Conservation (phyloP, 345 rosid genomes). For the Schrenkiella parvula region DNA sequence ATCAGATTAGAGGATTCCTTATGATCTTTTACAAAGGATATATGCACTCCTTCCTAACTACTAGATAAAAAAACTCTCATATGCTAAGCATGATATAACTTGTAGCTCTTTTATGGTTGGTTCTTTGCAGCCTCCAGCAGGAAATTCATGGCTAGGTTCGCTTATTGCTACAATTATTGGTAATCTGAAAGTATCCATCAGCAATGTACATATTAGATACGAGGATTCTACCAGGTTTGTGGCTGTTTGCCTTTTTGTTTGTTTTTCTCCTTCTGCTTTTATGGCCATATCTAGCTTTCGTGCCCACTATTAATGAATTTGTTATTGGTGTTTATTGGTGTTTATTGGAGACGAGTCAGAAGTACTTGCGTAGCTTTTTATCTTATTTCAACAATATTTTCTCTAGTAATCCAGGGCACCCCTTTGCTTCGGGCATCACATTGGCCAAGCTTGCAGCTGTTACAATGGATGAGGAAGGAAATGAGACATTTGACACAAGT, state of each 20-base stretch:
- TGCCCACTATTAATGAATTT: background rate
- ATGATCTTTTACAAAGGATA: slow-evolving; percentile 2
- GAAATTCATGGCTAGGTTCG: slow-evolving; percentile 95
- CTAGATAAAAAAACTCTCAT: background rate
- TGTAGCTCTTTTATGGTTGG: slow-evolving; percentile 25
- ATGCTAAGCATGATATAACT: slow-evolving; percentile 13
- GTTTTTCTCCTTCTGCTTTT: background rate
- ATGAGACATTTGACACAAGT: slow-evolving; percentile 96
- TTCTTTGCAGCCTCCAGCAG: slow-evolving; percentile 66
- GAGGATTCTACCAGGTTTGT: slow-evolving; percentile 88
- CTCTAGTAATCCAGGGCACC: slow-evolving; percentile 76
- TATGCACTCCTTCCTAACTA: background rate
- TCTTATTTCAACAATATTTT: slow-evolving; percentile 31
- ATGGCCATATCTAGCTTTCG: slow-evolving; percentile 10
- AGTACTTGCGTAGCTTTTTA: slow-evolving; percentile 18
- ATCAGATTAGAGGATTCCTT: background rate
- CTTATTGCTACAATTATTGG: slow-evolving; percentile 91
- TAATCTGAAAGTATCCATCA: slow-evolving; percentile 93
- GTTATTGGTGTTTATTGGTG: background rate
- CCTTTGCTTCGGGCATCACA: slow-evolving; percentile 89
- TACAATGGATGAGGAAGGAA: slow-evolving; percentile 93
- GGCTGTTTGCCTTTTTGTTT: slow-evolving; percentile 6
- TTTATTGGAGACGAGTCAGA: slow-evolving; percentile 6
- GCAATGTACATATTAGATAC: slow-evolving; percentile 96
- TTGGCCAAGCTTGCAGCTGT: slow-evolving; percentile 98